Evolutionary conservation across 2,329 filamentous ascomycete species (phyloP).

Genomic region (Scytalidium lignicola): DNA sequence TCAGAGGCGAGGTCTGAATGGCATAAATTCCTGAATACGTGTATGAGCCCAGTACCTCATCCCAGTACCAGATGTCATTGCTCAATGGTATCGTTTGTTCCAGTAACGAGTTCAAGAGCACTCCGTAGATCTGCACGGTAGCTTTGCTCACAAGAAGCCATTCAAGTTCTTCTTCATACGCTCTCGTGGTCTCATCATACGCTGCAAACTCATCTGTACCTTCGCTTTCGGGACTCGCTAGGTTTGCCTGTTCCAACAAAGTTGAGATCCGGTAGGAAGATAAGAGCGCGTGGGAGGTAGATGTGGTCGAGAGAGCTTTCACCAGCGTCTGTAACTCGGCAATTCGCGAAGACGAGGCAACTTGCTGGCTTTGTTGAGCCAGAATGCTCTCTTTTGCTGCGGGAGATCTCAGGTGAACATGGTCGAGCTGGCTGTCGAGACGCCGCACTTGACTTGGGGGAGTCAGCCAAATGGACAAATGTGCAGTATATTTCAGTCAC

Average conservation of each 20-base stretch:
- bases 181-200: conserved; percentile 30
- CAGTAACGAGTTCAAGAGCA: conserved; percentile 70
- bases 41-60: conserved; percentile 76
- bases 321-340: conserved; percentile 62
- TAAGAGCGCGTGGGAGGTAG: conserved; percentile 59
- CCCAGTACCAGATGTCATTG: conserved; percentile 94
- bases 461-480: conserved; percentile 1
- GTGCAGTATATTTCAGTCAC: neutral
- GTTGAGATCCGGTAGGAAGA: conserved; percentile 52
- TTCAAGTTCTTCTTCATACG: conserved; percentile 73
- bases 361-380: conserved; percentile 16
- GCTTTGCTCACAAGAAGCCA: conserved; percentile 92
- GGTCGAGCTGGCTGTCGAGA: conserved; percentile 61
- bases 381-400: conserved; percentile 36
- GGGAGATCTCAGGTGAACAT: conserved; percentile 46
- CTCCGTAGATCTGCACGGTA: conserved; percentile 82
- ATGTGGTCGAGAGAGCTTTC: conserved; percentile 65
- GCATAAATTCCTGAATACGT: conserved; percentile 77
- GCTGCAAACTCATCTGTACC: conserved; percentile 29
- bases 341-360: conserved; percentile 45
- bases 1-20: conserved; percentile 75
- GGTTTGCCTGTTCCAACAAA: conserved; percentile 58
- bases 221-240: conserved; percentile 35
- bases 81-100: conserved; percentile 79
- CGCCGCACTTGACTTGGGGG: conserved; percentile 48